A percentile compares a stretch with the other conserved stretches of the same genome.
Evolutionary conservation across 441 rosid genomes (phyloP).

Genomic region (Manihot esculenta): DNA sequence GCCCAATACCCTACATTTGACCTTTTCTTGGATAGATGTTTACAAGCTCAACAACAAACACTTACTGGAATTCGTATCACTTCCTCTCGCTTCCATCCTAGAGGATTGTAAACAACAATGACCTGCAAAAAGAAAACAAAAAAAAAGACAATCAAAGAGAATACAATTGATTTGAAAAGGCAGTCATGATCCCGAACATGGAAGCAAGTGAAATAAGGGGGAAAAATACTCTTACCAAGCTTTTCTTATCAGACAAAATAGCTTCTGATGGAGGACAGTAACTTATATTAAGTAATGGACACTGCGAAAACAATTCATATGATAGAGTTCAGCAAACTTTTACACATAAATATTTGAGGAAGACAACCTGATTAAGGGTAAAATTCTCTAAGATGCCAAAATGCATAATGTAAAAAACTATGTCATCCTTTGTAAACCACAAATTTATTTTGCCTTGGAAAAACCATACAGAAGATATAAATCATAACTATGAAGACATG

Average conservation of each 20-base stretch:
- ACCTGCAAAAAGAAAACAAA: constrained; percentile 41
- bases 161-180: constrained; percentile 20
- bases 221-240: constrained; percentile 51
- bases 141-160: constrained; percentile 19
- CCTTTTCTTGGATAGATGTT: constrained; percentile 7
- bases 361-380: not conserved
- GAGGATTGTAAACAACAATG: constrained; percentile 73
- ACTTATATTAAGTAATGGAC: constrained; percentile 90
- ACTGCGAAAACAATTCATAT: constrained; percentile 48
- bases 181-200: constrained; percentile 17
- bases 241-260: constrained; percentile 55
- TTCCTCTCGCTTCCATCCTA: constrained; percentile 94
- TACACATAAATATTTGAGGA: constrained; percentile 8
- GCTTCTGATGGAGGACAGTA: constrained; percentile 88
- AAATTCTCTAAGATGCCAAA: not conserved
- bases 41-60: constrained; percentile 16
- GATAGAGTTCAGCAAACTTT: constrained; percentile 23
- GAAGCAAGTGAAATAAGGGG: constrained; percentile 8
- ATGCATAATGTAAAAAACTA: not conserved
- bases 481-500: not conserved
- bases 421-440: not conserved
- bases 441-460: not conserved
- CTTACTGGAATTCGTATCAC: constrained; percentile 84
- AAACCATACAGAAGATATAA: not conserved
- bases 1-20: not conserved